These are phyloP conservation scores for Thalassiosira profunda DNA, from an alignment of 108 stramenopile species.

Conservation along the genomic window DNA sequence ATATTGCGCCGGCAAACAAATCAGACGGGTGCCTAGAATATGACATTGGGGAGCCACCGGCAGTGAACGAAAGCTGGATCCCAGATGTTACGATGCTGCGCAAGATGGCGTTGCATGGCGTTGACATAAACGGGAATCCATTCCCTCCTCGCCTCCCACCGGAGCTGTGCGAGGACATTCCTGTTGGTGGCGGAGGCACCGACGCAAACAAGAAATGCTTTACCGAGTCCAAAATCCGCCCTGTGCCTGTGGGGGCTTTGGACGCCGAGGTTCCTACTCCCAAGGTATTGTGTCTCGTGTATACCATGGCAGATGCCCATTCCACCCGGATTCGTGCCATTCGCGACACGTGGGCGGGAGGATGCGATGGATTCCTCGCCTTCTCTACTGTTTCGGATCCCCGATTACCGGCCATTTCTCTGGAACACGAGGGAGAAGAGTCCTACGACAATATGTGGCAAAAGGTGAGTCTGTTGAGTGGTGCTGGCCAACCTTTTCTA, in stretches of 20 bases:
- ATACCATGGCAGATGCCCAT: conserved; percentile 71
- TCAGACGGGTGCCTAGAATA: conserved; percentile 57
- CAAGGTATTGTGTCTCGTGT: conserved; percentile 76
- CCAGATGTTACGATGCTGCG: conserved; percentile 78
- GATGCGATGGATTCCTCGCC: conserved; percentile 94
- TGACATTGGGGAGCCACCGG: conserved; percentile 36
- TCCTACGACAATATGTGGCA: conserved; percentile 91
- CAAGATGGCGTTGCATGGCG: conserved; percentile 59
- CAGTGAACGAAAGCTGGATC: conserved; percentile 51
- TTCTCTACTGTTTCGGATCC: conserved; percentile 72
- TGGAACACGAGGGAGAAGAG: conserved; percentile 71
- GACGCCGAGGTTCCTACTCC: conserved; percentile 47
- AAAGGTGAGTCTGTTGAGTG: too few species aligned
- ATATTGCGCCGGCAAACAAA: conserved; percentile 33
- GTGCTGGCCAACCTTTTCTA: not conserved
- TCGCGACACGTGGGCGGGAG: conserved; percentile 67
- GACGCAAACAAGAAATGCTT: conserved; percentile 54
- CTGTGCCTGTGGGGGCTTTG: conserved; percentile 35
- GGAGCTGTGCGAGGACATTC: conserved; percentile 66
- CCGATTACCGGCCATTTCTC: conserved; percentile 52
- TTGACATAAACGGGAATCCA: conserved; percentile 67
- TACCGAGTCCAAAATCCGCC: conserved; percentile 22
- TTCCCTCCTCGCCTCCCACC: conserved; percentile 66
- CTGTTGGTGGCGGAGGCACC: conserved; percentile 38
- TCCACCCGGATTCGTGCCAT: conserved; percentile 66